Evolutionary conservation across 1,139 yeast species (phyloP), one percentile per base, ranked within the genome.

Genomic region (Nadsonia commutata): DNA sequence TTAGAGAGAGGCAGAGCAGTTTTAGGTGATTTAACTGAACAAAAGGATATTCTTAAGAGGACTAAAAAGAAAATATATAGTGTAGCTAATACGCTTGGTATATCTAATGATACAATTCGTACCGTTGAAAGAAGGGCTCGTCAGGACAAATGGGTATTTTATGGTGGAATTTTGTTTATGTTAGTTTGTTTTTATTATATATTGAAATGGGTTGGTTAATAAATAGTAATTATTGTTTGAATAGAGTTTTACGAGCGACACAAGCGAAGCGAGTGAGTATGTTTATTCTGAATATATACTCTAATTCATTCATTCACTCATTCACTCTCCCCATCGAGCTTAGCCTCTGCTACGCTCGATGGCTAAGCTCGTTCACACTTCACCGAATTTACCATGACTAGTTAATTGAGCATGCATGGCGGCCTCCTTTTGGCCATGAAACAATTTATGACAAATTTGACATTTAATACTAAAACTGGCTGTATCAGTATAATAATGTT

Each of bases 1-100:
- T 63, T 90, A 43, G 96, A 84, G 56, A 80, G 85, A 78, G 97
- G 96, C 1, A 77, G 81, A 48, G 74, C 75, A 45, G 86, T 95
- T 1, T 73, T 86, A 52, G 94, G 83, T 43, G 95, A 88, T 56
- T 68, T 90, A 23, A 80, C 83, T 23, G 88, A 81, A 45, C 97
- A 90, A 58, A 82, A 84, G 58, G 81, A 80, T 53, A 70, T 78
- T 20, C 69, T 90, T 47, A 67, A 73, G 49, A 68, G 67, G 46
- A 70, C 90, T 33, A 86, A 80, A 50, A 66, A 71, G 38, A 75
- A 71, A 49, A 70, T 90, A 64, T 76, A 78, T 45, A 72, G 76
- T 44, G 74, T 85, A 31, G 75, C 93, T 51, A 68, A 76, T 41
- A 85, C 95, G 0, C 68, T 90, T 49, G 97, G 97, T 2, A 81